A percentile compares a stretch with the other conserved stretches of the same genome.
Evolutionary conservation across 2,329 filamentous ascomycete genomes (phyloP).

Genomic region (Diaporthe helianthi): DNA sequence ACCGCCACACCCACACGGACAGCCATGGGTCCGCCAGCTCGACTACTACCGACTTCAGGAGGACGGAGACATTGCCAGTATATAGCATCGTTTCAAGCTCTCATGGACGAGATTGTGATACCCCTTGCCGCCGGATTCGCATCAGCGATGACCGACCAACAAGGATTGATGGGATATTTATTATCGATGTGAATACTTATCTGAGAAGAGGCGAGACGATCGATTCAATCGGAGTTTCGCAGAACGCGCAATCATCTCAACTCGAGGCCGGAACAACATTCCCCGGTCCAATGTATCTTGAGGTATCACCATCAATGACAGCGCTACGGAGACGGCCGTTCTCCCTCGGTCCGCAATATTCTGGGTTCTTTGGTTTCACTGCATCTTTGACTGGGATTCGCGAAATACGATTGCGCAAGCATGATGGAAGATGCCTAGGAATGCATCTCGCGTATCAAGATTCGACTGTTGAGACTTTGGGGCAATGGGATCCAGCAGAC

Average conservation of each 20-base stretch:
- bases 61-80: conserved; percentile 22
- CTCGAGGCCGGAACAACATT: neutral
- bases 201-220: neutral
- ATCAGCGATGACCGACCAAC: neutral
- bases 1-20: neutral
- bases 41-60: conserved; percentile 11
- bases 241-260: neutral
- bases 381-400: neutral
- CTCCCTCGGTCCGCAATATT: neutral
- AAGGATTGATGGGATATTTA: conserved; percentile 10
- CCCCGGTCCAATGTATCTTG: neutral
- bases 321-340: neutral
- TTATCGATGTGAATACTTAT: neutral
- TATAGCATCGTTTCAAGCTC: neutral
- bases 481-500: neutral
- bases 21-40: neutral
- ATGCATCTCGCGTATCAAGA: neutral
- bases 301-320: neutral
- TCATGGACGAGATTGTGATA: neutral
- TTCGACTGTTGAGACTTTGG: neutral
- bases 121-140: neutral
- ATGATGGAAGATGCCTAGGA: neutral
- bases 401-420: neutral
- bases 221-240: neutral
- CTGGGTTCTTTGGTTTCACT: neutral